A percentile compares a stretch with the other conserved stretches of the same genome.
Conservation (phyloP, 345 rosid species). For the Rhizophora mangle region DNA sequence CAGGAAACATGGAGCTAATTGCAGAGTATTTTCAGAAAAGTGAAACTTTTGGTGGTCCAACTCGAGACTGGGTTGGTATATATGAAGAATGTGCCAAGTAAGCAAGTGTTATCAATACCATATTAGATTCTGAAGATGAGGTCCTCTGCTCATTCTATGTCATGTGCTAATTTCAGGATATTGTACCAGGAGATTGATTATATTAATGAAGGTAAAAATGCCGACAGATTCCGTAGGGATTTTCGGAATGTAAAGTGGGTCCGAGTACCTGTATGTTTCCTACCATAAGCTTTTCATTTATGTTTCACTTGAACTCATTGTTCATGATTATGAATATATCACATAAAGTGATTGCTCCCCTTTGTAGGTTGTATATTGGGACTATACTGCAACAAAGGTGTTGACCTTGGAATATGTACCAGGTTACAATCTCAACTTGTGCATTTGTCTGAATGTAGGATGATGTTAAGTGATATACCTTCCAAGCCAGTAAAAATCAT, state of each 20-base stretch:
- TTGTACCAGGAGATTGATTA: conserved; percentile 93
- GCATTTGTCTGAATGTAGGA: conserved; percentile 12
- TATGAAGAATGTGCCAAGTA: conserved; percentile 87
- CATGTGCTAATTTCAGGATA: conserved; percentile 52
- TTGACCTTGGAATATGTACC: conserved; percentile 97
- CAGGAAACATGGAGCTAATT: conserved; percentile 82
- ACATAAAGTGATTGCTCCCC: conserved; percentile 6
- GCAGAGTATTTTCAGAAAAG: conserved; percentile 89
- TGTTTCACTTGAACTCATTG: conserved; percentile 1
- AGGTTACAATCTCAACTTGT: conserved; percentile 48
- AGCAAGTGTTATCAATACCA: background rate
- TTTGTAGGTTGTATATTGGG: conserved; percentile 84
- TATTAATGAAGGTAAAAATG: conserved; percentile 93
- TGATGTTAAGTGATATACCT: background rate
- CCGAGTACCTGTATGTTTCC: conserved; percentile 79
- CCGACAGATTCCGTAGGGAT: conserved; percentile 83
- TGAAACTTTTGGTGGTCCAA: conserved; percentile 76
- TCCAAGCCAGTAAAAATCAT: background rate
- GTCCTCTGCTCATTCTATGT: conserved; percentile 5
- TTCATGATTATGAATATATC: background rate
- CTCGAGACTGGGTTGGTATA: conserved; percentile 87
- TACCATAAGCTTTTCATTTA: conserved; percentile 13
- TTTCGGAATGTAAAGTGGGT: conserved; percentile 93
- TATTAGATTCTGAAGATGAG: background rate
- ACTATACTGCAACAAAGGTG: conserved; percentile 84